phyloP scores from a whole-genome alignment of 164 flowering plant genomes.

The Protea cynaroides region DNA sequence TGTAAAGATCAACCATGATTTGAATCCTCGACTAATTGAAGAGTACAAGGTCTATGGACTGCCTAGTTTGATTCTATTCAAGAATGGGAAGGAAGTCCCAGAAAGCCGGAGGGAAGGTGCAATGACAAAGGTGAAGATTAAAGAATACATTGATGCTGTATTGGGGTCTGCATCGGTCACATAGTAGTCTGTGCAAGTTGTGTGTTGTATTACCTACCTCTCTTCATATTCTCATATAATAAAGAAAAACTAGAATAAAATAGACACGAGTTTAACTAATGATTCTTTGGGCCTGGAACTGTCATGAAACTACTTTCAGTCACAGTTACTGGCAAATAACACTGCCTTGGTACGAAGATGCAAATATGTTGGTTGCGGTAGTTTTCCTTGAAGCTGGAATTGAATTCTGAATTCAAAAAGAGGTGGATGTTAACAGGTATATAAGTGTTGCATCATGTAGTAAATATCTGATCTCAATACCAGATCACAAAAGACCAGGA shows the following conservation, averaged over 20 bases:
- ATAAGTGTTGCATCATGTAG: too few relatives aligned
- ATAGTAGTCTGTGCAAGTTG: not conserved
- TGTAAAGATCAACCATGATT: slow-evolving; percentile 78
- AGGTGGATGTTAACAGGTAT: too few relatives aligned
- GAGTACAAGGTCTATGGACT: slow-evolving; percentile 81
- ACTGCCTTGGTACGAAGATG: too few relatives aligned
- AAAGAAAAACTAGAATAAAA: not conserved
- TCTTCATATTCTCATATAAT: not conserved
- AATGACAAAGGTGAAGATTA: slow-evolving; percentile 65
- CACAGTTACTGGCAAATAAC: too few relatives aligned
- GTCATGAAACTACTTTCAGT: too few relatives aligned
- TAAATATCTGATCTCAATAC: too few relatives aligned
- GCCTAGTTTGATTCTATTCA: slow-evolving; percentile 69
- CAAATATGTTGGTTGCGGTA: too few relatives aligned
- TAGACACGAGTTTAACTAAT: slow-evolving; percentile 1
- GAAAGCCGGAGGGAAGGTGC: slow-evolving; percentile 86
- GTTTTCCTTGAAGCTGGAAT: too few relatives aligned
- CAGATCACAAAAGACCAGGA: too few relatives aligned
- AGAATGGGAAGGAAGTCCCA: slow-evolving; percentile 69
- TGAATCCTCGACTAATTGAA: slow-evolving; percentile 59
- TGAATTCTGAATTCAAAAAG: too few relatives aligned
- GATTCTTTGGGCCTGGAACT: not conserved
- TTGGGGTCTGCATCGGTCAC: slow-evolving; percentile 44
- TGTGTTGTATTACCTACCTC: not conserved
- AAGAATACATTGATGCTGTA: slow-evolving; percentile 54